Evolutionary conservation across 139 green algal genomes (phyloP).

Genomic region (Pleodorina starrii): DNA sequence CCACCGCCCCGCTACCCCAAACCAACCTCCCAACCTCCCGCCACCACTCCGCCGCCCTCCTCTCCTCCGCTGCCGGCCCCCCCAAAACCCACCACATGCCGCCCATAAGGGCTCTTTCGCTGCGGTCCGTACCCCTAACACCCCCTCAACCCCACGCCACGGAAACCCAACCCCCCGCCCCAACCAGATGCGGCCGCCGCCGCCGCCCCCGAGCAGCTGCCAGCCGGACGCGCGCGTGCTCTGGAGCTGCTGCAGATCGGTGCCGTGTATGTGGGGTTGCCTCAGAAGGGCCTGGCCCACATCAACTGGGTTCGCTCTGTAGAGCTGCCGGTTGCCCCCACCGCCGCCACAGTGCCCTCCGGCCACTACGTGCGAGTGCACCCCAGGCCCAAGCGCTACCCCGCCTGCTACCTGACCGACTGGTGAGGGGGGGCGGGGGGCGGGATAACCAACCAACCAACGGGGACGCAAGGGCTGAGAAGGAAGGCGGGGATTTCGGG

Average conservation of each 20-base stretch:
- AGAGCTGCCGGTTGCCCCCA: neutral
- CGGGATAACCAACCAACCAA: neutral
- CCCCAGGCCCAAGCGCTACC: conserved; percentile 51
- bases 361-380: conserved; percentile 44
- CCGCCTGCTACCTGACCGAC: conserved; percentile 40
- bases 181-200: too few species aligned
- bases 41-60: too few species aligned
- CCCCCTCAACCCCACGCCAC: too few species aligned
- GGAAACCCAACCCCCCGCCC: too few species aligned
- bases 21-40: too few species aligned
- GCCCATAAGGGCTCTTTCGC: too few species aligned
- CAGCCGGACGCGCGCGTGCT: neutral
- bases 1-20: too few species aligned
- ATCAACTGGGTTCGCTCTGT: conserved; percentile 38
- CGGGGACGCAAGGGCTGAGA: neutral
- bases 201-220: neutral
- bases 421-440: neutral
- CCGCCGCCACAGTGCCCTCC: neutral
- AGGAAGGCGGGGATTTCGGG: neutral
- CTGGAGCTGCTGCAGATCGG: conserved; percentile 34
- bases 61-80: neutral
- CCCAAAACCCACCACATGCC: too few species aligned
- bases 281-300: conserved; percentile 8
- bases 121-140: too few species aligned
- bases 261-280: conserved; percentile 23